Evolutionary conservation across 1,284 basidiomycete genomes (phyloP).

Genomic region (Quambalaria eucalypti): DNA sequence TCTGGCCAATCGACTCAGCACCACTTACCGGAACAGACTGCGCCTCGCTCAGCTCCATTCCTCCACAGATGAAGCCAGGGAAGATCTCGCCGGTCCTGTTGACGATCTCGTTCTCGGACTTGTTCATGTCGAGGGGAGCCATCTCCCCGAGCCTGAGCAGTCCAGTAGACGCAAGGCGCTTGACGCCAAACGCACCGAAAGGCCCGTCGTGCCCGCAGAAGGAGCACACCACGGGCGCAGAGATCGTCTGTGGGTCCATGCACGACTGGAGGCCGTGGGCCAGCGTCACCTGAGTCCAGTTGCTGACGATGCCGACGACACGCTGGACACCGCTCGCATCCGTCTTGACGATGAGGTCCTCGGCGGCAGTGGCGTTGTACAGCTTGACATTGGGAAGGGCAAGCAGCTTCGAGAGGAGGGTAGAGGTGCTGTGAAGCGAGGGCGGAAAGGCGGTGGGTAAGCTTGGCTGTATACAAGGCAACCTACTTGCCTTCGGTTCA

Average conservation of each 20-base stretch:
- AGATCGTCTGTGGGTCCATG: constrained; percentile 80
- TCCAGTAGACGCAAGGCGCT: constrained; percentile 67
- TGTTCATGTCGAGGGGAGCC: constrained; percentile 50
- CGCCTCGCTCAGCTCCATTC: constrained; percentile 70
- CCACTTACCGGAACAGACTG: background rate
- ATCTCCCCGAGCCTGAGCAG: constrained; percentile 71
- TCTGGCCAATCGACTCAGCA: constrained; percentile 53
- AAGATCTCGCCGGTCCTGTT: constrained; percentile 66
- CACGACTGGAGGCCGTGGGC: constrained; percentile 62
- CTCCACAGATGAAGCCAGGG: constrained; percentile 63
- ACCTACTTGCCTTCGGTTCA: no score
- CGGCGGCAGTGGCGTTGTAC: constrained; percentile 48
- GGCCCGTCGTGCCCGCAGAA: constrained; percentile 67
- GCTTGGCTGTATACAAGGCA: constrained; percentile 55
- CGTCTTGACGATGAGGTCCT: constrained; percentile 44
- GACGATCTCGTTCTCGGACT: constrained; percentile 41
- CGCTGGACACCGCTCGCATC: constrained; percentile 52
- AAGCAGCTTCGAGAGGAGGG: constrained; percentile 65
- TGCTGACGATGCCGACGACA: constrained; percentile 72
- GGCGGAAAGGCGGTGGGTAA: no score
- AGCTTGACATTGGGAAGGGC: constrained; percentile 58
- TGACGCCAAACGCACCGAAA: constrained; percentile 76
- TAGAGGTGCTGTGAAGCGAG: no score
- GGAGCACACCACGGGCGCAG: constrained; percentile 55
- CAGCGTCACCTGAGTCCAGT: constrained; percentile 73